Percentiles rank a stretch among this genome's conserved stretches.
Conservation (phyloP, 176 grass and related monocot species). For the Eragrostis curvula region DNA sequence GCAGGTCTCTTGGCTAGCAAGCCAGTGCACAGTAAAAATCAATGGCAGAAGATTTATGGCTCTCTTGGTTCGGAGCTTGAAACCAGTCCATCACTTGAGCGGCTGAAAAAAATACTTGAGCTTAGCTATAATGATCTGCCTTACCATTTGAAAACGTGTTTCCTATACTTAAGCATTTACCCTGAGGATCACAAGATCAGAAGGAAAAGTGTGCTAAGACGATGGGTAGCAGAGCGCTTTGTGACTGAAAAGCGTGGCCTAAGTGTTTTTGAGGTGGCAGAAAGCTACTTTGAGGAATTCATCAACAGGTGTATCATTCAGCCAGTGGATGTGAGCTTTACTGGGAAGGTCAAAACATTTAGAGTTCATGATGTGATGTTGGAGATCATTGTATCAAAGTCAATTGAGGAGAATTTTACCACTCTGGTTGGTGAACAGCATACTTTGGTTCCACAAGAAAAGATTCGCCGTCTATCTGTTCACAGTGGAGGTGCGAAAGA, state of each 20-base stretch:
- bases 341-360: conserved; percentile 53
- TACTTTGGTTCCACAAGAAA: conserved; percentile 32
- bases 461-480: conserved; percentile 38
- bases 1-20: conserved; percentile 44
- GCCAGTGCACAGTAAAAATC: conserved; percentile 13
- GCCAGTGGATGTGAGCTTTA: conserved; percentile 35
- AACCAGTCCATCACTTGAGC: conserved; percentile 45
- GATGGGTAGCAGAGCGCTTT: conserved; percentile 52
- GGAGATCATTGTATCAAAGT: conserved; percentile 50
- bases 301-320: conserved; percentile 37
- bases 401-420: conserved; percentile 48
- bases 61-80: conserved; percentile 48
- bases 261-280: conserved; percentile 35
- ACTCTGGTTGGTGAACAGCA: conserved; percentile 28
- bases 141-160: conserved; percentile 50
- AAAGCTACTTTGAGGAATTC: conserved; percentile 39
- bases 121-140: conserved; percentile 54
- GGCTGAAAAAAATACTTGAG: conserved; percentile 52
- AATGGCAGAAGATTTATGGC: conserved; percentile 27
- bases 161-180: conserved; percentile 49
- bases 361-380: conserved; percentile 49
- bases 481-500: conserved; percentile 34
- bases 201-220: conserved; percentile 44
- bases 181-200: conserved; percentile 38
- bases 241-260: conserved; percentile 37